Evolutionary conservation across 257 asterid genomes (phyloP), one percentile per base, ranked within the genome.

Genomic region (Nicotiana paniculata): DNA sequence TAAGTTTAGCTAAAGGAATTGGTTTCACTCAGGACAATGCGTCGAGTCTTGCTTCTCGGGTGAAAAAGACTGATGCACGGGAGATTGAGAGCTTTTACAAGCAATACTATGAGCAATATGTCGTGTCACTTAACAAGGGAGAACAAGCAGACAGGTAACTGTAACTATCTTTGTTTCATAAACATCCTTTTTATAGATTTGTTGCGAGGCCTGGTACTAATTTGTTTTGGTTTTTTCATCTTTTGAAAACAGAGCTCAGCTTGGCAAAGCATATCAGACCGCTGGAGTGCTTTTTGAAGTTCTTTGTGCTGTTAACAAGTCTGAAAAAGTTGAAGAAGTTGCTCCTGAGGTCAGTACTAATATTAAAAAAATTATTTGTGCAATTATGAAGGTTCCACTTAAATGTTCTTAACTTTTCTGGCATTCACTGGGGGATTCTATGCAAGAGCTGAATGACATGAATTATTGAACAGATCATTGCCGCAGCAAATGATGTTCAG

Each of bases 251-350:
- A 96, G 99, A 88, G 97, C 97, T 88, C 93, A 92, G 91, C 98
- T 96, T 79, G 98, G 97, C 58, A 96, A 96, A 89, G 99, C 99
- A 82, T 96, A 96, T 87, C 97, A 93, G 93, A 92, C 99, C 81
- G 98, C 99, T 11, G 98, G 97, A 61, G 97, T 94, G 86, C 97
- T 96, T 72, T 96, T 94, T 89, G 99, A 96, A 88, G 99, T 94
- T 83, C 97, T 96, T 68, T 96, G 99, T 89, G 99, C 98, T 18
- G 99, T 96, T 86, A 94, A 92, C 86, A 94, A 92, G 89, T 92
- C 97, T 77, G 97, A 96, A 81, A 91, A 93, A 87, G 97, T 92
- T 63, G 99, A 94, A 84, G 98, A 96, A 90, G 97, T 96, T 86
- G 91, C 98, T 24, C 97, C 97, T n/a, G 99, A 96, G 97, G 99